Base-by-base conservation (phyloP, 2,329 filamentous ascomycete species). In the Alternaria dauci region DNA sequence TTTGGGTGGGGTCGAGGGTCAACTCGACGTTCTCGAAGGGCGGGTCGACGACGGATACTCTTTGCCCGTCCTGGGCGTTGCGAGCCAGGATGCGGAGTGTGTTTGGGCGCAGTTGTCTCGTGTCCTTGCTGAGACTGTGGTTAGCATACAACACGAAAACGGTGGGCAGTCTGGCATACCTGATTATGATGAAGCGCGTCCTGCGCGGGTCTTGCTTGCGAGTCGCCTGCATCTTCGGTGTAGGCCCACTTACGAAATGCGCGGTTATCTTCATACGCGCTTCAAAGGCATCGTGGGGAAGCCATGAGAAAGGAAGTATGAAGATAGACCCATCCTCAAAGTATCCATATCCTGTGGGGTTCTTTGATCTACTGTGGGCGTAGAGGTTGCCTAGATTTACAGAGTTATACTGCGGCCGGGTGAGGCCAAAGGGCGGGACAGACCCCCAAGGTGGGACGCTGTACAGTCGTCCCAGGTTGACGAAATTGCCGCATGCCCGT, bases 261-360 rank as follows among this genome's bases (percentile, higher is more conserved):
- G 63, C 55, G 12, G 55, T 55, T 34, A 67, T 43, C 9, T 61
- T 67, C 65, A 72, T 69, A 26, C 54, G 47, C 20, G 58, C 42
- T 48, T 72, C 63, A 11, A 72, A 60, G 11, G n/a, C 44, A 18
- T 61, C 28, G 46, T 71, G 65, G 20, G 61, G 43, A 28, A 65
- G 20, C 34, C 50, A 60, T 30, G 3, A 16, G 28, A 14, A 26
- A 25, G 60, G 57, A 12, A 57, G 34, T 25, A 72, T 53, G 54
- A 61, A 68, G 5, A 71, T 34, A 14, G 69, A 73, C 16, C 69
- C 68, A 59, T 73, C 65, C 23, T 70, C 67, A 30, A 73, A 69
- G 25, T 69, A 73, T 4, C 62, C 70, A 63, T 66, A 69, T 14
- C 65, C 59, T 16, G 34, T 2, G 18, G 56, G 58, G n/a, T 30